These are phyloP conservation scores for Aquilaria sinensis DNA, from an alignment of 345 rosid species.

Conservation along the genomic window DNA sequence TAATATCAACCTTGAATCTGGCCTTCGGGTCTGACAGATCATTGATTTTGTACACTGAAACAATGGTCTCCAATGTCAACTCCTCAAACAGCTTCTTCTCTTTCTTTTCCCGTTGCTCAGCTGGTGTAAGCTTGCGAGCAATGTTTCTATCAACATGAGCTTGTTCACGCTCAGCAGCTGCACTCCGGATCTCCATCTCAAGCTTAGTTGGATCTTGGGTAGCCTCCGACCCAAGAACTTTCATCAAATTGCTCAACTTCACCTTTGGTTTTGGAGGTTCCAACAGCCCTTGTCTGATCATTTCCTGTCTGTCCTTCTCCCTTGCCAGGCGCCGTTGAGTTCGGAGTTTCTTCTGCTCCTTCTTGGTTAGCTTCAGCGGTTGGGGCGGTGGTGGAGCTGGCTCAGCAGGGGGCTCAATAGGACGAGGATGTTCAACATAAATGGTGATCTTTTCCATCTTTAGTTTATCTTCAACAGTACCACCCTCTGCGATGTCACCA, in stretches of 20 bases:
- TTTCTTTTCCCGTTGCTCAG: conserved; percentile 91
- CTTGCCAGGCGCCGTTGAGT: conserved; percentile 88
- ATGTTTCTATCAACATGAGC: conserved; percentile 92
- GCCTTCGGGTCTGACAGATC: conserved; percentile 80
- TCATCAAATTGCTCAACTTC: conserved; percentile 95
- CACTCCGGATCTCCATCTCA: conserved; percentile 85
- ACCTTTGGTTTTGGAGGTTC: conserved; percentile 93
- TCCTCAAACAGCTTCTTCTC: conserved; percentile 92
- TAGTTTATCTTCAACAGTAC: conserved; percentile 31
- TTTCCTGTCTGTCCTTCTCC: conserved; percentile 93
- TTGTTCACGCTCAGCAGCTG: conserved; percentile 98
- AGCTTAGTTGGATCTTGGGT: conserved; percentile 98
- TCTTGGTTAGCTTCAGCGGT: conserved; percentile 86
- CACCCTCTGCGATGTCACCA: conserved; percentile 43
- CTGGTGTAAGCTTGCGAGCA: conserved; percentile 91
- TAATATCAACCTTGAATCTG: conserved; percentile 87
- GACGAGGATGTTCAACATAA: conserved; percentile 88
- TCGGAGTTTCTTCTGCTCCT: conserved; percentile 91
- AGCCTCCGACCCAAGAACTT: conserved; percentile 94
- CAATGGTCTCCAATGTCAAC: conserved; percentile 59
- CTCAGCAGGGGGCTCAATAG: conserved; percentile 94
- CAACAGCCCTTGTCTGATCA: conserved; percentile 92
- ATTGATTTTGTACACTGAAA: conserved; percentile 77
- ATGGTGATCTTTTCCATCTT: conserved; percentile 73
- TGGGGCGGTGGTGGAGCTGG: conserved; percentile 96